Evolutionary conservation across 2,329 filamentous ascomycete species (phyloP).

Genomic region (Ophiocordyceps camponoti-rufipedis): DNA sequence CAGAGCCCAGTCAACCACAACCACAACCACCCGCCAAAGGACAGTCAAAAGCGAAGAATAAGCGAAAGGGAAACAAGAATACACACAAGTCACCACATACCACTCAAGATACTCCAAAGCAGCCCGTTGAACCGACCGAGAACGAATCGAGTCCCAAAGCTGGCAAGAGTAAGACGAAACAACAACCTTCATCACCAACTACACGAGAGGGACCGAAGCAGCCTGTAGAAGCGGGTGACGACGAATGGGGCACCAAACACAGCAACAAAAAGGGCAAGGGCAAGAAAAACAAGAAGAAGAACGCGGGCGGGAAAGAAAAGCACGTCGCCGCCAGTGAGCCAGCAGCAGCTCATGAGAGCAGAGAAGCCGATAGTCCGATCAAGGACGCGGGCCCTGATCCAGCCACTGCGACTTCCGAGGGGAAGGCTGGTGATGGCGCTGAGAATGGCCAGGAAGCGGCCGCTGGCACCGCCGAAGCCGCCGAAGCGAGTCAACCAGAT

Average conservation of each 20-base stretch:
- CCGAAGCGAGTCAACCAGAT: neutral
- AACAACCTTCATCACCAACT: constrained; percentile 3
- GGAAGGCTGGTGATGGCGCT: neutral
- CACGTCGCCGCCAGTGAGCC: neutral
- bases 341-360: neutral
- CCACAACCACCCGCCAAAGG: neutral
- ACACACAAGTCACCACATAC: neutral
- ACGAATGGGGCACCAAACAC: constrained; percentile 1
- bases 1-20: neutral
- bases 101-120: neutral
- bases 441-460: neutral
- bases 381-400: neutral
- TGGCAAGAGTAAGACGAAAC: constrained; percentile 7
- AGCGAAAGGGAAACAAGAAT: neutral
- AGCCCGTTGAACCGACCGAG: neutral
- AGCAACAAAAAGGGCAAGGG: constrained; percentile 7
- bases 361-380: neutral
- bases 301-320: neutral
- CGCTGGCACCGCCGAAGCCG: neutral
- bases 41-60: neutral
- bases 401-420: neutral
- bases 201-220: constrained; percentile 5
- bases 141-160: constrained; percentile 5
- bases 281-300: constrained; percentile 10
- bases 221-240: constrained; percentile 4